Conservation (phyloP, 2,329 filamentous ascomycete genomes). For the Pestalotiopsis sp. region DNA sequence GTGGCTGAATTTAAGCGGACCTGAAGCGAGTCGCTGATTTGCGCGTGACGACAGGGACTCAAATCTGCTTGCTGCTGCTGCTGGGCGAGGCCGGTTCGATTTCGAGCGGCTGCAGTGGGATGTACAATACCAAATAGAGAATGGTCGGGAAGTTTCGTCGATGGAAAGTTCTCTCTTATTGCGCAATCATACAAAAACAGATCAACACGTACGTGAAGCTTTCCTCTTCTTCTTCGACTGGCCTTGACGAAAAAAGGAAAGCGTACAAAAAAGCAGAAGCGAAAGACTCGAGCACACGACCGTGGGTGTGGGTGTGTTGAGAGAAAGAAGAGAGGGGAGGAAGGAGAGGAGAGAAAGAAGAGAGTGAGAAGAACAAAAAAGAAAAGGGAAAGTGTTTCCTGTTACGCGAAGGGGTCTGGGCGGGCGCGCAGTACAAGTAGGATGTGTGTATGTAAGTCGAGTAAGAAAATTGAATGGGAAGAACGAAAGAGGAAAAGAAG, state of each 20-base stretch:
- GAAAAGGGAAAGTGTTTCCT: conserved; percentile 16
- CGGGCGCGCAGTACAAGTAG: conserved; percentile 13
- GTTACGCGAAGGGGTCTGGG: conserved; percentile 14
- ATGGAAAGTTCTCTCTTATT: not conserved
- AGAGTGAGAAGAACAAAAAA: no score
- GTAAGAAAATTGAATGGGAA: not conserved
- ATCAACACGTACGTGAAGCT: not conserved
- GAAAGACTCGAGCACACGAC: conserved; percentile 14
- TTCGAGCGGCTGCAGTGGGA: no score
- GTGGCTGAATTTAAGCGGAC: conserved; percentile 17
- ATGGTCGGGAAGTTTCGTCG: no score
- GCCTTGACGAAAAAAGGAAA: conserved; percentile 10
- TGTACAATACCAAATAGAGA: no score
- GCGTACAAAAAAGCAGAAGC: conserved; percentile 12
- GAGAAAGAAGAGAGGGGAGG: conserved; percentile 14
- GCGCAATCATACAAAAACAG: not conserved
- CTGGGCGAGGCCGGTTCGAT: no score
- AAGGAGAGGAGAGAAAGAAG: conserved; percentile 15
- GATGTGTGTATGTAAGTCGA: conserved; percentile 1
- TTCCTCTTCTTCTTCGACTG: not conserved
- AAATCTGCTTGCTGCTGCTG: not conserved
- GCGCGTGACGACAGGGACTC: not conserved
- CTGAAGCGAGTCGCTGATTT: not conserved
- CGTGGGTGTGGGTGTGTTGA: conserved; percentile 12
- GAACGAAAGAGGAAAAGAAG: conserved; percentile 8